Base-by-base conservation (phyloP, 139 green algal genomes). In the Micractinium sp. region DNA sequence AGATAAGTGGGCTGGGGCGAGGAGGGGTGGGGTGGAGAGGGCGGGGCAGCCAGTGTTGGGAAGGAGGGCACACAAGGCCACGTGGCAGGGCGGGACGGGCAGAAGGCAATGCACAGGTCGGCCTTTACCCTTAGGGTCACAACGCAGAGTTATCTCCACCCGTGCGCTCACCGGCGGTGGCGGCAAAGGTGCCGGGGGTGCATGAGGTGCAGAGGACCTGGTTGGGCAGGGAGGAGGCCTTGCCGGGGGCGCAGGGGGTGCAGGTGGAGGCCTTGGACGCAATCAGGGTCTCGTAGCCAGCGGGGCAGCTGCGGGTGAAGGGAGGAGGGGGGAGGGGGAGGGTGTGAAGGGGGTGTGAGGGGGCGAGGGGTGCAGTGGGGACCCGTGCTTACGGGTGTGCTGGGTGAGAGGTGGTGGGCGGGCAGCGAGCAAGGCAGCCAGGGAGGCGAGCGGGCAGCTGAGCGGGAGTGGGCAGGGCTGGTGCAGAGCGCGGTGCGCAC, bases 261-360 rank as follows among this genome's bases (percentile, higher is more conserved):
- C 74, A 81, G 18, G 35, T 13, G 31, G 74, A 23, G 35, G 74
- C 36, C 18, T 35, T 27, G 74, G 33, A 56, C 35, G 4, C 74
- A 2, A 39, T 35, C 74, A 29, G 33, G 35, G 35, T 56, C 35
- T 53, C 74, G 35, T 81, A 81, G 74, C 74, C 74, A 19, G 74
- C 36, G 74, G 74, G 74, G 74, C 74, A 81, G 74, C 31, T 41
- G 74, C 74, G 66, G 66, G n/a, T n/a, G n/a, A n/a, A n/a, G n/a
- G n/a, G n/a, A n/a, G n/a, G n/a, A n/a, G n/a, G n/a, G n/a, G n/a
- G n/a, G n/a, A n/a, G n/a, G n/a, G n/a, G n/a, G n/a, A n/a, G n/a
- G n/a, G n/a, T n/a, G n/a, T n/a, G n/a, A n/a, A n/a, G n/a, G n/a
- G n/a, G n/a, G n/a, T n/a, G n/a, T n/a, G n/a, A n/a, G n/a, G n/a